Base-by-base conservation (phyloP, 1,284 basidiomycete genomes). In the Pyrrhoderma noxium region DNA sequence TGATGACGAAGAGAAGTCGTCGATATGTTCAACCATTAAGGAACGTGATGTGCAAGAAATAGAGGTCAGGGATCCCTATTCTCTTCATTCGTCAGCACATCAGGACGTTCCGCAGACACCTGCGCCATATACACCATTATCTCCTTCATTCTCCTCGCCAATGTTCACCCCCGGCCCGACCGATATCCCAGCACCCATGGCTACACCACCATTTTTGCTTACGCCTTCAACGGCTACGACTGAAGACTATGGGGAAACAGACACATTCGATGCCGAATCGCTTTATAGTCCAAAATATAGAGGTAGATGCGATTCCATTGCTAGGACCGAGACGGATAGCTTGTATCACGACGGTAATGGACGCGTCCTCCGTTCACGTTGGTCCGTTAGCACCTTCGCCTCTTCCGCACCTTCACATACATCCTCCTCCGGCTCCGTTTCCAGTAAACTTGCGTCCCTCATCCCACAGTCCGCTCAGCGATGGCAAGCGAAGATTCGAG, bases 361-460 rank as follows among this genome's bases (percentile, higher is more conserved):
- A 3, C 49, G 48, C 23, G 21, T 40, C 5, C 49, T 54, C 11
- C 53, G 49, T 23, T 48, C 45, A 3, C 53, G 53, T 22, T 54
- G 53, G 53, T 51, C 49, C 18, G 45, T 51, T 23, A 51, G 48
- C 34, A 54, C 53, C 7, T 48, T 54, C 44, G 53, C 44, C 13
- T 51, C 53, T 3, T 38, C 42, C 18, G 11, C 39, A 3, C 43
- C 43, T 7, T 39, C 49, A 18, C 16, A 35, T 13, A 38, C 49
- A 13, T 47, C 49, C 2, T 54, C 53, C 21, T 37, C 53, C n/a
- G 27, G 7, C 11, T 1, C 39, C 11, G 35, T 45, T 36, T 54
- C 47, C 45, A 43, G 49, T 4, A 54, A 54, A 42, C 44, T 51
- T 27, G 21, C 38, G 5, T 11, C 11, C 11, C 27, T 31, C 27